A percentile compares a stretch with the other conserved stretches of the same genome.
phyloP scores from a whole-genome alignment of 768 basidiomycete species.

The Agaricus blazei region DNA sequence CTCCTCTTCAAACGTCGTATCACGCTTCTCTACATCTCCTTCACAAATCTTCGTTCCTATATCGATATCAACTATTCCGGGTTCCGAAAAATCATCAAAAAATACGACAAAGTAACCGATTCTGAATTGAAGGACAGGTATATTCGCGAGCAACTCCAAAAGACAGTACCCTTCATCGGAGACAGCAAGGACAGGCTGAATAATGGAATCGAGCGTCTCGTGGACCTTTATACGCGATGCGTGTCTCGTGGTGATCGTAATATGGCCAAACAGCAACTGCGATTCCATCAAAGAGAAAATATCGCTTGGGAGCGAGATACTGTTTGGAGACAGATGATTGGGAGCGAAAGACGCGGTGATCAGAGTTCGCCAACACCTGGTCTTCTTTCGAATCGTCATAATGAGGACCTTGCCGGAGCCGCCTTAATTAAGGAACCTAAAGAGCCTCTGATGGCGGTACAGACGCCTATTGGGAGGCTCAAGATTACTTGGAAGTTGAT shows the following conservation, averaged over 20 bases:
- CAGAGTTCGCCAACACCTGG: conserved; percentile 8
- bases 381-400: too few species aligned
- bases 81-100: conserved; percentile 93
- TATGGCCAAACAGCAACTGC: conserved; percentile 75
- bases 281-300: conserved; percentile 84
- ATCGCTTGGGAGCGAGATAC: conserved; percentile 98
- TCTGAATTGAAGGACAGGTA: conserved; percentile 79
- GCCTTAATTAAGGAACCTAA: conserved; percentile 40
- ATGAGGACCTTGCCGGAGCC: conserved; percentile 34
- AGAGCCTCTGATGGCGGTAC: conserved; percentile 45
- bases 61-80: conserved; percentile 91
- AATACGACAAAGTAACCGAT: conserved; percentile 94
- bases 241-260: conserved; percentile 68
- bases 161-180: conserved; percentile 61
- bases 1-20: conserved; percentile 88
- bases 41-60: conserved; percentile 77
- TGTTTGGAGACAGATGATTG: conserved; percentile 95
- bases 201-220: conserved; percentile 49
- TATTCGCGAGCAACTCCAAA: conserved; percentile 65
- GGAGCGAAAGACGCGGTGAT: conserved; percentile 69
- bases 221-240: conserved; percentile 79
- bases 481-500: conserved; percentile 60
- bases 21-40: conserved; percentile 72
- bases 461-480: conserved; percentile 64
- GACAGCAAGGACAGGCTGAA: conserved; percentile 59